Evolutionary conservation across 2,329 filamentous ascomycete genomes (phyloP), one percentile per base, ranked within the genome.

Genomic region (Sporothrix variecibatus): DNA sequence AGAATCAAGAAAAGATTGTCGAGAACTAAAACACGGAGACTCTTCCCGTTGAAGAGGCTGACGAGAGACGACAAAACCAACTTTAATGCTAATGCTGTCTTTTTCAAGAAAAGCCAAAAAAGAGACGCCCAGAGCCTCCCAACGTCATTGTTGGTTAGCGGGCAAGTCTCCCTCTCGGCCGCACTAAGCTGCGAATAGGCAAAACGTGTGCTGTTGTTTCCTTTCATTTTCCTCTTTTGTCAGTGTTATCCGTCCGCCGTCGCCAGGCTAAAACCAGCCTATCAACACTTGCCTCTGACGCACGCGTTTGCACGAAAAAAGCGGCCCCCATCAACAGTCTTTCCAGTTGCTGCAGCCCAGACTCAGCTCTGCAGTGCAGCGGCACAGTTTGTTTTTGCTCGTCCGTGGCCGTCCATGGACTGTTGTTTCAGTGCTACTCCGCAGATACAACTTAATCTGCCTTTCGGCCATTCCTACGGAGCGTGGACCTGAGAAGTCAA

Each of bases 261-360:
- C 49, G 67, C 11, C 28, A 70, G 31, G 20, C 69, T 71, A 71
- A 62, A 60, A 20, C 23, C 26, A 3, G 5, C 69, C 69, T 71
- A 71, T 71, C 69, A 71, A 43, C 53, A 71, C 6, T 38, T 23
- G 26, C n/a, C 53, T n/a, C 38, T 62, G 31, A 7, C 69, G 69
- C 69, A 71, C 69, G 69, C 28, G 53, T 34, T 28, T 40, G 20
- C 23, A 31, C 28, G n/a, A n/a, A 15, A 70, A 68, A 68, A 51
- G 23, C n/a, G 62, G 58, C 40, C 20, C 58, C 2, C 9, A 28
- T 28, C 31, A 15, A 38, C 28, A 20, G 23, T n/a, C 17, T 23
- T n/a, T 56, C 15, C 67, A 51, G 46, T 53, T 23, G 46, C 20
- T 40, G n/a, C 31, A 53, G 69, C 46, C 69, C 53, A 31, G 46